Percentiles rank a stretch among this genome's conserved stretches.
Evolutionary conservation across 2,329 filamentous ascomycete species (phyloP).

Genomic region (Colletotrichum australisinense): DNA sequence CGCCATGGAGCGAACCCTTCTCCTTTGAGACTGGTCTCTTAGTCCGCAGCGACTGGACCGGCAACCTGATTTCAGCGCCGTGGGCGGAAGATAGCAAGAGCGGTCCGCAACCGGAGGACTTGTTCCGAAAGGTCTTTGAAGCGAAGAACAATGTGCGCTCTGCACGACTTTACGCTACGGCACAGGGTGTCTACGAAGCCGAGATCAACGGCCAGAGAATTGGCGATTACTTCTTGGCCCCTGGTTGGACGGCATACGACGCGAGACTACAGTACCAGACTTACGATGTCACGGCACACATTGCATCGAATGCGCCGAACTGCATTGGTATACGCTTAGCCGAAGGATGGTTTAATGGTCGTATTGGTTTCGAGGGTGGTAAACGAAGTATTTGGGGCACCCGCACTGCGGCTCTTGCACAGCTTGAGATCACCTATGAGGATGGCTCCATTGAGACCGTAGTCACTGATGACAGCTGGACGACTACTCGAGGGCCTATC

Average conservation of each 20-base stretch:
- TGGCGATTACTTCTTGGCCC: conserved; percentile 55
- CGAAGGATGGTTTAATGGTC: conserved; percentile 56
- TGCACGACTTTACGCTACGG: conserved; percentile 57
- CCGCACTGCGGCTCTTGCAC: background rate
- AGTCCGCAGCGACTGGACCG: background rate
- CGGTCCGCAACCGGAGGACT: conserved; percentile 17
- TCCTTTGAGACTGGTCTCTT: background rate
- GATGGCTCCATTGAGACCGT: conserved; percentile 2
- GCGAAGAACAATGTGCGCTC: background rate
- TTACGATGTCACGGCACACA: conserved; percentile 58
- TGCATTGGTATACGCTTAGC: conserved; percentile 54
- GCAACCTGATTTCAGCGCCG: background rate
- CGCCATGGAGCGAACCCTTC: background rate
- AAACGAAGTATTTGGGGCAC: conserved; percentile 42
- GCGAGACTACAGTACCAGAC: conserved; percentile 64
- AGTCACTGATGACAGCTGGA: conserved; percentile 3
- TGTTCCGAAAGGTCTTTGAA: conserved; percentile 49
- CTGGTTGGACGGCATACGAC: conserved; percentile 64
- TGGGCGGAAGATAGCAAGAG: background rate
- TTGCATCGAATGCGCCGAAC: conserved; percentile 47
- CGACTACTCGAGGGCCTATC: conserved; percentile 7
- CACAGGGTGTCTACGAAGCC: conserved; percentile 57
- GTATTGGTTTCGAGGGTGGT: conserved; percentile 38
- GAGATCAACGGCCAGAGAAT: conserved; percentile 58
- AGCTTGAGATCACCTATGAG: conserved; percentile 8